Evolutionary conservation across 345 rosid species (phyloP), one percentile per base, ranked within the genome.

Genomic region (Adansonia digitata): DNA sequence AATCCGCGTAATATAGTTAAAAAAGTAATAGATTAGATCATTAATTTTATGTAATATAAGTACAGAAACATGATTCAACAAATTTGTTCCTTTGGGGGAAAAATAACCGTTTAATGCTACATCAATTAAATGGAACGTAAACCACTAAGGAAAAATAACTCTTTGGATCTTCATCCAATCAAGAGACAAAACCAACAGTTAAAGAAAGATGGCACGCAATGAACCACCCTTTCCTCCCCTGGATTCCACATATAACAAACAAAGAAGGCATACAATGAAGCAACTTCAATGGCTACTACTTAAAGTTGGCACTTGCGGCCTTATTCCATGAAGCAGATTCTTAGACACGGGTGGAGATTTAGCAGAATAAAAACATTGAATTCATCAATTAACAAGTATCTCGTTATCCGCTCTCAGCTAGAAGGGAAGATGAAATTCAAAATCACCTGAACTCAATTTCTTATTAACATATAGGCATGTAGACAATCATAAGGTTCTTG

Each of bases 241-340:
- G 45, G 49, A 15, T 27, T 61, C 29, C 71, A 42, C 9, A 43
- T 67, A 1, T 67, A 15, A 5, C 31, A 67, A 43, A 67, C 13
- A 24, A 42, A 43, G 60, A 14, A 13, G 63, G 34, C 62, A 26
- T 26, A 17, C 35, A 26, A 24, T 55, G 61, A 26, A 59, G 37
- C 63, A 27, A 18, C 37, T 27, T 27, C 63, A 27, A 27, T 14
- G 39, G 63, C 13, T 27, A 14, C 63, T 15, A 27, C 37, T 59
- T 27, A 26, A 59, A 59, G 63, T 5, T 59, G 37, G 34, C 17
- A 29, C 63, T 27, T 14, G 0, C 14, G n/a, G 37, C 37, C 29
- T 59, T 59, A 59, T 59, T 59, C 63, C 37, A 37, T 59, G 9
- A 59, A 59, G 63, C n/a, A 59, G n/a, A 27, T 59, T 59, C 63